Evolutionary conservation across 257 asterid species (phyloP).

Genomic region (Nicotiana attenuata): DNA sequence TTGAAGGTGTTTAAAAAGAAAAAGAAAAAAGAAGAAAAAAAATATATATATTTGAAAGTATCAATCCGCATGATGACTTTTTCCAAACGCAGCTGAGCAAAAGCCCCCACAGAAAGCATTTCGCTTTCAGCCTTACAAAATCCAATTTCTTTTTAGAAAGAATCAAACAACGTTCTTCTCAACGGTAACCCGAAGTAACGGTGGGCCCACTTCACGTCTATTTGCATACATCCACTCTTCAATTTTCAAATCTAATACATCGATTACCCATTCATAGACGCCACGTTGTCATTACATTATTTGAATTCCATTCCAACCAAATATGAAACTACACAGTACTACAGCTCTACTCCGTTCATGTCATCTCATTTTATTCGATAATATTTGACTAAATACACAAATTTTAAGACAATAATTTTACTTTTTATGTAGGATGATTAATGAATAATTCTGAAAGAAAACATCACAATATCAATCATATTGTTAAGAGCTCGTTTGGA

Average conservation of each 20-base stretch:
- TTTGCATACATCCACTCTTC: background rate
- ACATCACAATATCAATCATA: too few relatives aligned
- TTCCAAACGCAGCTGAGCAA: background rate
- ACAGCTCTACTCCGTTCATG: too few relatives aligned
- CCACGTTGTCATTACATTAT: background rate
- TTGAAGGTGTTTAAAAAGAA: too few relatives aligned
- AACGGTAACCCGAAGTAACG: background rate
- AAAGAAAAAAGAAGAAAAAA: too few relatives aligned
- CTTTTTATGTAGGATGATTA: background rate
- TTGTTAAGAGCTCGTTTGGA: too few relatives aligned
- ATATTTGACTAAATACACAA: background rate
- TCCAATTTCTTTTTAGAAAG: background rate
- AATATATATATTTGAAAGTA: background rate
- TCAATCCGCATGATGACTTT: background rate
- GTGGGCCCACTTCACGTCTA: background rate
- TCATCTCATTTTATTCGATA: background rate
- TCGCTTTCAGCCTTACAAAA: background rate
- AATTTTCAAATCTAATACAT: background rate
- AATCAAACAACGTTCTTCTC: constrained; percentile 1
- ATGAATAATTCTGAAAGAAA: too few relatives aligned
- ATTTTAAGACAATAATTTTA: background rate
- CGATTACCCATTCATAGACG: background rate
- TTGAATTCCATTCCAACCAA: background rate
- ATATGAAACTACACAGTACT: background rate
- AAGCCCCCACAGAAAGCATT: background rate